phyloP scores from a whole-genome alignment of 805 yeast genomes.

The Zygosaccharomyces lentus region DNA sequence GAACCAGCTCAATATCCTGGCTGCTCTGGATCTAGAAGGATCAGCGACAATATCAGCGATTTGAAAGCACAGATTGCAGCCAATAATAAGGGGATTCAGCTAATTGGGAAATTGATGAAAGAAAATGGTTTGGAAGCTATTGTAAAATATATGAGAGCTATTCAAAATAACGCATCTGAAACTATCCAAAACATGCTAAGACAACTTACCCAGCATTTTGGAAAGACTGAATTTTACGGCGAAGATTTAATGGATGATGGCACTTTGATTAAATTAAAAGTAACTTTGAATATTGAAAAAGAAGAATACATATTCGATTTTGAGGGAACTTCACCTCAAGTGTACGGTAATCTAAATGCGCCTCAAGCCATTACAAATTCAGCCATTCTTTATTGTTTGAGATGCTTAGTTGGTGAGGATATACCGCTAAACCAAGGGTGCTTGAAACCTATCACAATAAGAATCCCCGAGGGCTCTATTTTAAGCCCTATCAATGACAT shows the following conservation, averaged over 20 bases:
- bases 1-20: slow-evolving; percentile 82
- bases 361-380: slow-evolving; percentile 86
- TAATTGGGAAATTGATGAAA: slow-evolving; percentile 53
- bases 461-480: slow-evolving; percentile 56
- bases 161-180: slow-evolving; percentile 70
- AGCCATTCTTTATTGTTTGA: slow-evolving; percentile 79
- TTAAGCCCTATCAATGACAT: slow-evolving; percentile 76
- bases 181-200: slow-evolving; percentile 58
- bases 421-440: slow-evolving; percentile 95
- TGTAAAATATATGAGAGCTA: slow-evolving; percentile 71
- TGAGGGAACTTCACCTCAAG: slow-evolving; percentile 80
- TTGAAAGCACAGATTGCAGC: slow-evolving; percentile 85
- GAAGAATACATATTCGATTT: slow-evolving; percentile 82
- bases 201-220: slow-evolving; percentile 42
- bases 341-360: slow-evolving; percentile 86
- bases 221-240: slow-evolving; percentile 41
- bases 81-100: slow-evolving; percentile 73
- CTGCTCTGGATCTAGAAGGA: slow-evolving; percentile 81
- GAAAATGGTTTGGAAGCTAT: slow-evolving; percentile 62
- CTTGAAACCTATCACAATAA: slow-evolving; percentile 66
- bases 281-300: slow-evolving; percentile 44
- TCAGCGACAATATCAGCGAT: slow-evolving; percentile 79
- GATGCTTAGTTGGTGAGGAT: slow-evolving; percentile 79
- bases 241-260: slow-evolving; percentile 80
- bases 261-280: slow-evolving; percentile 54